Base-by-base conservation (phyloP, 2,329 filamentous ascomycete genomes). In the Cladosporium cucumerinum region DNA sequence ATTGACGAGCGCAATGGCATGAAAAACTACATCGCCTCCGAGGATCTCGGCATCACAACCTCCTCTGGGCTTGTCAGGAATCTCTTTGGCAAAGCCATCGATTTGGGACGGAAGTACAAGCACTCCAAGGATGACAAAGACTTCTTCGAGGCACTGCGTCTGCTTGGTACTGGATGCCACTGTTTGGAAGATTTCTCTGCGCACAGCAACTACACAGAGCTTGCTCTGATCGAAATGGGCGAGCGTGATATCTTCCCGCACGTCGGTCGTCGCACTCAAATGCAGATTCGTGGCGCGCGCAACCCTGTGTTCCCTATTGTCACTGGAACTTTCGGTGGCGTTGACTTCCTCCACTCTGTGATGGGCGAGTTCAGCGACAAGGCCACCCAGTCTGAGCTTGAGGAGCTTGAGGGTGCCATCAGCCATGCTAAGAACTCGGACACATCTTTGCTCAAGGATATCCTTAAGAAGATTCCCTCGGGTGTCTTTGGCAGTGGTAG, bases 21-120 rank as follows among this genome's bases (percentile, higher is more conserved):
- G 66, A 98, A 98, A 81, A 95, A 93, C 77, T 97, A 97, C 79
- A 97, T 97, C 77, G 92, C 93, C 46, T 93, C 93, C 68, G 93
- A 97, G 76, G 81, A 86, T 59, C 79, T 85, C 65, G 86, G 86
- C 54, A 95, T 96, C 75, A 91, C 90, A 79, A 96, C 90, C 52
- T 96, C 92, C 57, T 90, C 93, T 65, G 82, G 84, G 57, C 87
- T 96, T 72, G 86, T 97, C 66, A 86, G 91, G 61, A 84, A 85
- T 67, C 86, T 96, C 1, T 91, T 97, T 68, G 79, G 82, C 54
- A 82, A 85, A 67, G 92, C 86, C 72, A 92, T 97, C 71, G 84
- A 94, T 71, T 86, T 95, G n/a, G 93, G 87, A 51, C 89, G 92
- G 66, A 84, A 83, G 55, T 97, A 94, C 77, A 84, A 82, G 65